phyloP scores from a whole-genome alignment of 23 red algal species.

The Gracilariopsis chorda region DNA sequence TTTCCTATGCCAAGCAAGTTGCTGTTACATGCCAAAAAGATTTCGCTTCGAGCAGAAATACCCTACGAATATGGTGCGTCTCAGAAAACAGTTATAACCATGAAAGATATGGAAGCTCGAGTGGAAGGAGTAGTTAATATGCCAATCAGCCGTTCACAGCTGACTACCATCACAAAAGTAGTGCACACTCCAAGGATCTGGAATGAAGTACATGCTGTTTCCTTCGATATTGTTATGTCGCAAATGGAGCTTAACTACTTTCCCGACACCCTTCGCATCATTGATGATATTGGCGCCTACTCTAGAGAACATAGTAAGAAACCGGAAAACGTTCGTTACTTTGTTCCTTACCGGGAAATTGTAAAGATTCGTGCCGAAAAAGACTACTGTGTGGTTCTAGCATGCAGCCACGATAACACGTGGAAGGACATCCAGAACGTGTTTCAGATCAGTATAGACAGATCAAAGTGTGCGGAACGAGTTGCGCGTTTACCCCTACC shows the following conservation, averaged over 20 bases:
- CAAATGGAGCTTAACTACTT: slow-evolving; percentile 7
- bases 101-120: neutral
- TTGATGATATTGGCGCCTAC: slow-evolving; percentile 16
- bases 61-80: slow-evolving; percentile 17
- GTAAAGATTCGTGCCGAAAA: slow-evolving; percentile 44
- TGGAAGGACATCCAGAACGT: slow-evolving; percentile 36
- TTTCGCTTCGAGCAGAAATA: slow-evolving; percentile 44
- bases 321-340: slow-evolving; percentile 20
- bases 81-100: slow-evolving; percentile 34
- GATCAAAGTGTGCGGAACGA: slow-evolving; percentile 22
- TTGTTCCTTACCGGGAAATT: slow-evolving; percentile 41
- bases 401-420: slow-evolving; percentile 58
- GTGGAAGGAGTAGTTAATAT: slow-evolving; percentile 20
- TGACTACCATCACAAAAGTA: slow-evolving; percentile 1
- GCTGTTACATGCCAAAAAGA: neutral
- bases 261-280: slow-evolving; percentile 34
- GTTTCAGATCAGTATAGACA: slow-evolving; percentile 7
- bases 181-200: slow-evolving; percentile 35
- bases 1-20: slow-evolving; percentile 14
- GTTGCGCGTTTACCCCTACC: neutral
- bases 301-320: slow-evolving; percentile 17
- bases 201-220: slow-evolving; percentile 43
- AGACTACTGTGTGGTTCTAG: slow-evolving; percentile 2
- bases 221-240: slow-evolving; percentile 2
- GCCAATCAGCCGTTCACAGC: neutral